Percentiles rank a stretch among this genome's conserved stretches.
Evolutionary conservation across 495 filamentous ascomycete species (phyloP).

Genomic region (Aspergillus campestris): DNA sequence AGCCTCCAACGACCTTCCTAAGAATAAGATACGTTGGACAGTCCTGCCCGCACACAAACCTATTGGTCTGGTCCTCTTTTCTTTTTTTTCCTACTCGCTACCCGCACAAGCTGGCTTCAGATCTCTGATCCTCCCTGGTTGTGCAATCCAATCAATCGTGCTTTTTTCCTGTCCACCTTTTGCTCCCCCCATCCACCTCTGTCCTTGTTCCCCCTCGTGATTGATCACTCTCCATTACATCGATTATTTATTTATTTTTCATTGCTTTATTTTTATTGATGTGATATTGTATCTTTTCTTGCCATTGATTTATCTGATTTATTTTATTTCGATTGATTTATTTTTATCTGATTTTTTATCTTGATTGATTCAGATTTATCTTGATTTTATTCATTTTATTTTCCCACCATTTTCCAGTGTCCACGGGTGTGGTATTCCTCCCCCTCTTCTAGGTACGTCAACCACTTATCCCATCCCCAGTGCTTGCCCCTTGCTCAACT

Average conservation of each 20-base stretch:
- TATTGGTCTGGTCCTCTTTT: slow-evolving; percentile 17
- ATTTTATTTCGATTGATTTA: slow-evolving; percentile 1
- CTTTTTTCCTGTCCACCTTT: slow-evolving; percentile 6
- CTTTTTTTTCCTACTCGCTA: slow-evolving; percentile 19
- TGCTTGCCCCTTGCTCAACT: no score
- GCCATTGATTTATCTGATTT: background rate
- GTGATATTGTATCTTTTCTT: slow-evolving; percentile 3
- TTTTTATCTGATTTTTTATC: slow-evolving; percentile 4
- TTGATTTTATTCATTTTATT: no score
- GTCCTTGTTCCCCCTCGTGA: slow-evolving; percentile 10
- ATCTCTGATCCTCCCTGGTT: slow-evolving; percentile 8
- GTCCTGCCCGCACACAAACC: slow-evolving; percentile 18
- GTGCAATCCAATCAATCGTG: slow-evolving; percentile 15
- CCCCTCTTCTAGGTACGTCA: no score
- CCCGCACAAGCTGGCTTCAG: slow-evolving; percentile 8
- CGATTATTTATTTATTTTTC: background rate
- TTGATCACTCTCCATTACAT: slow-evolving; percentile 12
- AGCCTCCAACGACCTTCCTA: slow-evolving; percentile 21
- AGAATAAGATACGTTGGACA: slow-evolving; percentile 16
- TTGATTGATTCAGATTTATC: background rate
- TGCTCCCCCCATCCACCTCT: slow-evolving; percentile 9
- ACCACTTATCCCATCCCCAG: no score
- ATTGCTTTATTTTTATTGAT: slow-evolving; percentile 2
- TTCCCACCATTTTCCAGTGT: no score
- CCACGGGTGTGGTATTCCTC: no score